Evolutionary conservation across 805 yeast genomes (phyloP).

Genomic region (Kuraishia ogatae): DNA sequence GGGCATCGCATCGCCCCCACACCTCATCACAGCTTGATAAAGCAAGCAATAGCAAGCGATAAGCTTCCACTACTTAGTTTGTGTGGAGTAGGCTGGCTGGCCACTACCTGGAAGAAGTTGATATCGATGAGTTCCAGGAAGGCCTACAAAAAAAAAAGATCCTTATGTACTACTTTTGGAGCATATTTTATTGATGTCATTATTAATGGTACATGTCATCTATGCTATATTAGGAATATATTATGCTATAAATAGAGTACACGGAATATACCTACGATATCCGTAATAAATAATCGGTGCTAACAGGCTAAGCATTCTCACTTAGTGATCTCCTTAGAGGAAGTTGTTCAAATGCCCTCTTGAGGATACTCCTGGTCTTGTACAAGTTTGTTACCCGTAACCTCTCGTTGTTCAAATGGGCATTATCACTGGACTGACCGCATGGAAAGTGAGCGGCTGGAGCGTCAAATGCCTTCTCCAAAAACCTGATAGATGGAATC

Average conservation of each 20-base stretch:
- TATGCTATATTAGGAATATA: no score
- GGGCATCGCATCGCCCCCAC: not conserved
- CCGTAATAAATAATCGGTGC: not conserved
- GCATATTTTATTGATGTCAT: no score
- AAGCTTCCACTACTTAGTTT: no score
- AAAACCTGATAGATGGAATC: slow-evolving; percentile 78
- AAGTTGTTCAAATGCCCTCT: slow-evolving; percentile 39
- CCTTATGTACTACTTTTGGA: no score
- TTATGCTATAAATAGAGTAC: not conserved
- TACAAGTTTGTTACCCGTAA: slow-evolving; percentile 70
- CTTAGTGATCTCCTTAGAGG: slow-evolving; percentile 9
- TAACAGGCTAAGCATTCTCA: not conserved
- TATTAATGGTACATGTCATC: no score
- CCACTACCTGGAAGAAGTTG: no score
- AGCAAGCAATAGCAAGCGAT: not conserved
- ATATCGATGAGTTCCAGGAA: no score
- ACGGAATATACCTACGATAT: not conserved
- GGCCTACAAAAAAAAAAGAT: no score
- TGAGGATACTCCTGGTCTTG: slow-evolving; percentile 59
- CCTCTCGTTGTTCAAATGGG: slow-evolving; percentile 85
- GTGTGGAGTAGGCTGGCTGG: no score
- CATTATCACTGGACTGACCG: slow-evolving; percentile 92
- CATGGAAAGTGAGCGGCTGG: slow-evolving; percentile 95
- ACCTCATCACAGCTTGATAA: not conserved
- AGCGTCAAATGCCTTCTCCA: slow-evolving; percentile 76